Conservation (phyloP, 2,329 filamentous ascomycete species). For the Sporothrix globosa region DNA sequence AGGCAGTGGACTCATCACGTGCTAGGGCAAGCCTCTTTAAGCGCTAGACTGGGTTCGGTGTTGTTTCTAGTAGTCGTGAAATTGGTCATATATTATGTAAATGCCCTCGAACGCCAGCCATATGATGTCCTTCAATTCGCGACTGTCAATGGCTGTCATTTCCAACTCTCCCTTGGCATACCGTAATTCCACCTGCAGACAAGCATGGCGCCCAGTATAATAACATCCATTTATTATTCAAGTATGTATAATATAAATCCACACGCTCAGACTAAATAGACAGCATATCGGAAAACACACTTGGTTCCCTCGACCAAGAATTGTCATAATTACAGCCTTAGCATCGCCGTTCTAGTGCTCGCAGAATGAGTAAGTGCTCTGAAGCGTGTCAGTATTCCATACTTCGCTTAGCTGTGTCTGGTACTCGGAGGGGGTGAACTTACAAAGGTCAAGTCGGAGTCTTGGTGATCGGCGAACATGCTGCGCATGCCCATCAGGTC, state of each 20-base stretch:
- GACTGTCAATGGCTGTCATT: not conserved
- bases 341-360: slow-evolving; percentile 21
- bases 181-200: too few species aligned
- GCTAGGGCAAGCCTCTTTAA: slow-evolving; percentile 30
- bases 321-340: not conserved
- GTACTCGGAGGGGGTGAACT: not conserved
- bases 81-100: slow-evolving; percentile 24
- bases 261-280: not conserved
- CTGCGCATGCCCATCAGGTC: slow-evolving; percentile 38
- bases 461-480: slow-evolving; percentile 21
- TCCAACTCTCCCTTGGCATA: not conserved
- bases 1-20: slow-evolving; percentile 27
- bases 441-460: not conserved
- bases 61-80: not conserved
- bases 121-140: not conserved
- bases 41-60: not conserved
- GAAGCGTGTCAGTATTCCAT: not conserved
- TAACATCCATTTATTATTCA: too few species aligned
- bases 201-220: not conserved
- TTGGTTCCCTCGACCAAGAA: not conserved
- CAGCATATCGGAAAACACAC: not conserved
- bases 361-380: slow-evolving; percentile 27
- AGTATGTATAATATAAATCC: too few species aligned
- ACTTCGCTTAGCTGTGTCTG: not conserved
- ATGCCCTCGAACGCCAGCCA: not conserved